These are phyloP conservation scores for Mucor saturninus DNA, from an alignment of 371 early-diverging fungal species.

Conservation along the genomic window DNA sequence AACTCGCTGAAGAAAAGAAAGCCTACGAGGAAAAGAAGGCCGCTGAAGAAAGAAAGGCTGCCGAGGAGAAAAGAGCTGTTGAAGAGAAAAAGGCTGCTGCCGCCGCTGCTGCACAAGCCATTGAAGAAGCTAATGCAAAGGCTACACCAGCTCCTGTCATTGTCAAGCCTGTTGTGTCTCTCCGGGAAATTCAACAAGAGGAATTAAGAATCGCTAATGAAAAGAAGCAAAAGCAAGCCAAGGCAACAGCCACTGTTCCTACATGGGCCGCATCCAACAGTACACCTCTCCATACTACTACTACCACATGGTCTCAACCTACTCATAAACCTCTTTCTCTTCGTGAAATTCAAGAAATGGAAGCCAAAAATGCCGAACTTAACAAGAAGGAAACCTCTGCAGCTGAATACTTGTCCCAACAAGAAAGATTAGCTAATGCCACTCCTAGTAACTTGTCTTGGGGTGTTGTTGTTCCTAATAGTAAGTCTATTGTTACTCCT, in stretches of 20 bases:
- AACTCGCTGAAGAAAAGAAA: not conserved
- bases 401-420: conserved; percentile 28
- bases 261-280: conserved; percentile 12
- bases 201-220: conserved; percentile 50
- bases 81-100: conserved; percentile 1
- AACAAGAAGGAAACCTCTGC: conserved; percentile 43
- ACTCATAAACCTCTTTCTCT: conserved; percentile 55
- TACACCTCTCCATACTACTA: conserved; percentile 4
- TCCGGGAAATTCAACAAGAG: conserved; percentile 57
- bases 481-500: conserved; percentile 24
- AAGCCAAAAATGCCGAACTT: conserved; percentile 57
- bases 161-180: conserved; percentile 33
- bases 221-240: conserved; percentile 30
- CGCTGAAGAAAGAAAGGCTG: conserved; percentile 18
- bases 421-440: conserved; percentile 17
- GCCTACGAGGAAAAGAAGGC: conserved; percentile 12
- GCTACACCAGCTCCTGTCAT: not conserved
- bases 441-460: conserved; percentile 40
- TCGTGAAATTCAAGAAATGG: conserved; percentile 71
- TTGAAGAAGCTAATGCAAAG: conserved; percentile 10
- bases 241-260: conserved; percentile 1
- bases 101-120: conserved; percentile 3
- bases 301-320: conserved; percentile 41
- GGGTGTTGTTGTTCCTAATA: conserved; percentile 49
- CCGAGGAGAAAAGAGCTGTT: not conserved